Conservation (phyloP, 495 filamentous ascomycete species). For the Penicillium lividum region DNA sequence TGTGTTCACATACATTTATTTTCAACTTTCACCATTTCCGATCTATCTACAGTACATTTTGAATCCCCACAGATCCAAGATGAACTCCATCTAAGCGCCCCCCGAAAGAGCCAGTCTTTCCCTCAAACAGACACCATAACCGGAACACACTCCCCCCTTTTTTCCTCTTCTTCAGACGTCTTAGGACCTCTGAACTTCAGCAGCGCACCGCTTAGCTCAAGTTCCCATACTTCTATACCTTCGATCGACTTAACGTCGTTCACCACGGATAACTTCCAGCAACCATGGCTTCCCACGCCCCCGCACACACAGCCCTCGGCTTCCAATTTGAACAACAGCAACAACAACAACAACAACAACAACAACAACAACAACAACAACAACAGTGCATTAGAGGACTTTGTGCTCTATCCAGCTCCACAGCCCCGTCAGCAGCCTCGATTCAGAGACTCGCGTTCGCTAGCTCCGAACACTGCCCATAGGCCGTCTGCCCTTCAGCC, state of each 20-base stretch:
- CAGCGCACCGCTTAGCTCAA: constrained; percentile 54
- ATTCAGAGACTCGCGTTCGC: constrained; percentile 37
- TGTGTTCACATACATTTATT: constrained; percentile 14
- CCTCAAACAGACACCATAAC: constrained; percentile 51
- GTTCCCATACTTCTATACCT: constrained; percentile 48
- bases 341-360: constrained; percentile 49
- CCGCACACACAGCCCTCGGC: constrained; percentile 47
- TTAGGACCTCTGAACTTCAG: constrained; percentile 59
- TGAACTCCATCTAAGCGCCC: constrained; percentile 55
- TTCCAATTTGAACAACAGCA: constrained; percentile 46
- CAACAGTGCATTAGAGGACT: constrained; percentile 48
- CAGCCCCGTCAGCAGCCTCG: constrained; percentile 35
- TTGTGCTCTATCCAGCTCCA: constrained; percentile 47
- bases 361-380: constrained; percentile 45
- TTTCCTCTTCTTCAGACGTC: constrained; percentile 44
- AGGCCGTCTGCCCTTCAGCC: constrained; percentile 37
- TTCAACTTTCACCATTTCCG: constrained; percentile 27
- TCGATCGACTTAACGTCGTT: constrained; percentile 59
- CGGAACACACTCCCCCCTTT: constrained; percentile 39
- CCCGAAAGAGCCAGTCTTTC: constrained; percentile 40
- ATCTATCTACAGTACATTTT: constrained; percentile 33
- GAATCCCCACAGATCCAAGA: constrained; percentile 34
- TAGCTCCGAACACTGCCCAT: constrained; percentile 43
- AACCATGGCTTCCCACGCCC: constrained; percentile 64
- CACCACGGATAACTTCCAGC: constrained; percentile 65